phyloP scores from a whole-genome alignment of 2,329 filamentous ascomycete genomes.

The Dactylellina leptospora region DNA sequence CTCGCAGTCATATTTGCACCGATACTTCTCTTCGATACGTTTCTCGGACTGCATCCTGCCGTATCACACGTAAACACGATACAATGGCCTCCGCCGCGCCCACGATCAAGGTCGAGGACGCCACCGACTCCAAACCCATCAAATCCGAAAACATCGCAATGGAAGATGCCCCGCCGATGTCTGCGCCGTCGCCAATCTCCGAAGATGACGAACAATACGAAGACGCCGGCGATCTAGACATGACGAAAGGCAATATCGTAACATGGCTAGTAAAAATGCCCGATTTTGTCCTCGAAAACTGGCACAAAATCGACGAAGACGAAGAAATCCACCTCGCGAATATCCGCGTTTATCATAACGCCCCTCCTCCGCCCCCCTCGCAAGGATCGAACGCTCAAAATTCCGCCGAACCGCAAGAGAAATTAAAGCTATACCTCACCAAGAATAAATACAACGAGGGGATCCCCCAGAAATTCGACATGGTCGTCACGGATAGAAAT shows the following conservation, averaged over 20 bases:
- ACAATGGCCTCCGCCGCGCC: constrained; percentile 45
- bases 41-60: too few species aligned
- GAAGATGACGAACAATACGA: constrained; percentile 76
- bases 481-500: constrained; percentile 73
- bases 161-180: constrained; percentile 35
- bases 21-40: background rate
- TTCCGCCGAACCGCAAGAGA: constrained; percentile 19
- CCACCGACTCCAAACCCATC: constrained; percentile 35
- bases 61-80: background rate
- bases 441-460: constrained; percentile 69
- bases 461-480: constrained; percentile 87
- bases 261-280: constrained; percentile 81
- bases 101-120: constrained; percentile 49
- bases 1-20: background rate
- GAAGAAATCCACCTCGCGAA: constrained; percentile 83
- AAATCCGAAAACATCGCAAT: constrained; percentile 47
- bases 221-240: constrained; percentile 72
- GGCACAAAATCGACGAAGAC: constrained; percentile 78
- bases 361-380: background rate
- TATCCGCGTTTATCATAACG: constrained; percentile 65
- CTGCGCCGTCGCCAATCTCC: constrained; percentile 19
- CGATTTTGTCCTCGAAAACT: constrained; percentile 80
- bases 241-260: constrained; percentile 61
- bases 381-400: constrained; percentile 19
- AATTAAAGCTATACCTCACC: constrained; percentile 56